Conservation (phyloP, 257 asterid species). For the Paulownia fortunei region DNA sequence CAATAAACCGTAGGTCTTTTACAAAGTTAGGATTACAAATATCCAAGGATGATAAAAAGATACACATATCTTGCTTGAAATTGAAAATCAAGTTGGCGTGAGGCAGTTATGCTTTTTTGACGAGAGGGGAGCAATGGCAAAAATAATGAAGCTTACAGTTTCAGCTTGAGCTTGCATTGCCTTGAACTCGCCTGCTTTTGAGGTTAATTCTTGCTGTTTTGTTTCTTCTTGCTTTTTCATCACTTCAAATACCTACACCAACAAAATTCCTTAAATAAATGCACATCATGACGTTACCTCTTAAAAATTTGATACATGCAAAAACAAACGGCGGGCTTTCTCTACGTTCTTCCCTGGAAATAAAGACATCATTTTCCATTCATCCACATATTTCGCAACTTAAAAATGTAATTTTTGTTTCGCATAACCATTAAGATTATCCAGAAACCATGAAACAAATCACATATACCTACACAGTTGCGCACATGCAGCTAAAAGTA, state of each 20-base stretch:
- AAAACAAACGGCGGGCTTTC: not conserved
- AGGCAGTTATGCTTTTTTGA: not conserved
- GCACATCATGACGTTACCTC: not conserved
- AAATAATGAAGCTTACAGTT: constrained; percentile 50
- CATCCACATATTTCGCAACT: not conserved
- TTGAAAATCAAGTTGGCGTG: not conserved
- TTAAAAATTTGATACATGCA: not conserved
- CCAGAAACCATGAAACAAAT: not conserved
- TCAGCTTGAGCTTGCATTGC: constrained; percentile 85
- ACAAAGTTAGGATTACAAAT: not conserved
- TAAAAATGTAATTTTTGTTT: not conserved
- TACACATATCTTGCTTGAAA: not conserved
- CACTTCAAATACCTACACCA: constrained; percentile 63
- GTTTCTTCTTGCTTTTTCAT: constrained; percentile 80
- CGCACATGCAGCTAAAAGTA: not conserved
- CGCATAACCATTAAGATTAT: not conserved
- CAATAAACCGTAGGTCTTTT: not conserved
- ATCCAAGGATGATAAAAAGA: not conserved
- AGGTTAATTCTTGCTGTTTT: constrained; percentile 56
- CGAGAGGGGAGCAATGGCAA: not conserved
- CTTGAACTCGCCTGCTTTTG: constrained; percentile 71
- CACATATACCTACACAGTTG: not conserved
- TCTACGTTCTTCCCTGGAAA: not conserved
- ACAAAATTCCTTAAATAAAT: constrained; percentile 18
- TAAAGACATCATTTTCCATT: not conserved